phyloP scores from a whole-genome alignment of 2,329 filamentous ascomycete genomes.

The Thyridium curvatum region DNA sequence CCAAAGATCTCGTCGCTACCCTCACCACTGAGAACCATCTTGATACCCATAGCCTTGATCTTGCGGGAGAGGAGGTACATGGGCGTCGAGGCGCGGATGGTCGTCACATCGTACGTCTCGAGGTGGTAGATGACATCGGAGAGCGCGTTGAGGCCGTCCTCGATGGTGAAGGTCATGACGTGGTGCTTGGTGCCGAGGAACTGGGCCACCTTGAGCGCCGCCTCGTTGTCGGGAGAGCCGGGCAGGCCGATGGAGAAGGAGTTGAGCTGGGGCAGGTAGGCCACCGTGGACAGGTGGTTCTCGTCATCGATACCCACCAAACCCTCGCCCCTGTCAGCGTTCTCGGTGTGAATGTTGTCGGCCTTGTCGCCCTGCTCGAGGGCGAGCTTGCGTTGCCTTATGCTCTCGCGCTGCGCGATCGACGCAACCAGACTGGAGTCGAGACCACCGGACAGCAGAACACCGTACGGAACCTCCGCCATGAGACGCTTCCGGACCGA shows the following conservation, averaged over 20 bases:
- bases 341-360: slow-evolving; percentile 27
- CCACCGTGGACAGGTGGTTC: slow-evolving; percentile 81
- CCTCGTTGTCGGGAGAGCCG: slow-evolving; percentile 84
- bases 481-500: slow-evolving; percentile 94
- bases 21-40: slow-evolving; percentile 98
- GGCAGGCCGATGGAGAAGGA: slow-evolving; percentile 98
- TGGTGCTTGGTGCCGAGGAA: slow-evolving; percentile 98
- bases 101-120: slow-evolving; percentile 96
- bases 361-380: slow-evolving; percentile 33
- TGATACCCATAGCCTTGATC: slow-evolving; percentile 99
- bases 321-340: slow-evolving; percentile 58
- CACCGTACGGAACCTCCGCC: slow-evolving; percentile 97
- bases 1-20: slow-evolving; percentile 98
- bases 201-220: slow-evolving; percentile 86
- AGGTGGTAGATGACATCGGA: slow-evolving; percentile 98
- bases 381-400: slow-evolving; percentile 65
- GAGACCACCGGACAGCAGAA: slow-evolving; percentile 87
- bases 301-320: slow-evolving; percentile 93
- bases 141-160: slow-evolving; percentile 93
- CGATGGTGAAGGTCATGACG: slow-evolving; percentile 95
- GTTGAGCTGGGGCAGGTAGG: slow-evolving; percentile 90
- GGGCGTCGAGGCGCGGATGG: slow-evolving; percentile 93
- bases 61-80: slow-evolving; percentile 98
- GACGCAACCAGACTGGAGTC: slow-evolving; percentile 94
- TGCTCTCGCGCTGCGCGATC: slow-evolving; percentile 89